A percentile compares a stretch with the other conserved stretches of the same genome.
Evolutionary conservation across 2,329 filamentous ascomycete genomes (phyloP).

Genomic region (Kalmusia sp.): DNA sequence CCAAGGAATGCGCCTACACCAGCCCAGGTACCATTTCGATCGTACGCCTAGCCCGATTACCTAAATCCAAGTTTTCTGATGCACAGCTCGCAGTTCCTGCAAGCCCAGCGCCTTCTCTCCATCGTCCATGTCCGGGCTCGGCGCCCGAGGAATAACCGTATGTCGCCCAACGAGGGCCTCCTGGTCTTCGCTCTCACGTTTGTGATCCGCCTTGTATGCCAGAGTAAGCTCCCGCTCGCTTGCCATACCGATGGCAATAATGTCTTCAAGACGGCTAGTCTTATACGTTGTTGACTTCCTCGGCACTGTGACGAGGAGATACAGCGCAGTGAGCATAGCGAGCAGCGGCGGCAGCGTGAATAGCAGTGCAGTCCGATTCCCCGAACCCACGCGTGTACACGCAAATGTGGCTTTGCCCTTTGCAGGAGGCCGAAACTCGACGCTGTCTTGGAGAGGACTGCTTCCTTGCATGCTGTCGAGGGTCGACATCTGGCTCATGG

Average conservation of each 20-base stretch:
- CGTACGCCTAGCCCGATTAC: background rate
- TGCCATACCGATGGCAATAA: conserved; percentile 13
- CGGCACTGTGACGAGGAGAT: conserved; percentile 10
- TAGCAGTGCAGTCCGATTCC: conserved; percentile 2
- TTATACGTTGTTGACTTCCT: conserved; percentile 6
- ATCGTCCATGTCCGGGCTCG: background rate
- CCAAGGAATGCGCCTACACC: too few species aligned
- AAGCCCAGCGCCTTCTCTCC: conserved; percentile 1
- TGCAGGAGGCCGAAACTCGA: conserved; percentile 3
- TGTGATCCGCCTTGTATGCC: conserved; percentile 4
- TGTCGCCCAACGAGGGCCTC: background rate
- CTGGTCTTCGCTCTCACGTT: background rate
- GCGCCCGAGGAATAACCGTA: conserved; percentile 3
- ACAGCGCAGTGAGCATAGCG: conserved; percentile 2
- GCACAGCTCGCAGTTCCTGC: conserved; percentile 2
- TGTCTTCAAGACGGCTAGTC: conserved; percentile 6
- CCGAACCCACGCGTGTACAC: conserved; percentile 11
- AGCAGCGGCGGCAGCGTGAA: conserved; percentile 14
- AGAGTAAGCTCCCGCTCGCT: conserved; percentile 7
- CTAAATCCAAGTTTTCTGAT: background rate
- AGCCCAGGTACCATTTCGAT: too few species aligned
- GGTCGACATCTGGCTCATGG: conserved; percentile 12
- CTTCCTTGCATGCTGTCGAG: background rate
- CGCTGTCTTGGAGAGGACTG: conserved; percentile 2
- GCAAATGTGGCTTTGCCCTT: conserved; percentile 11